Conservation (phyloP, 345 rosid genomes). For the Noccaea caerulescens region DNA sequence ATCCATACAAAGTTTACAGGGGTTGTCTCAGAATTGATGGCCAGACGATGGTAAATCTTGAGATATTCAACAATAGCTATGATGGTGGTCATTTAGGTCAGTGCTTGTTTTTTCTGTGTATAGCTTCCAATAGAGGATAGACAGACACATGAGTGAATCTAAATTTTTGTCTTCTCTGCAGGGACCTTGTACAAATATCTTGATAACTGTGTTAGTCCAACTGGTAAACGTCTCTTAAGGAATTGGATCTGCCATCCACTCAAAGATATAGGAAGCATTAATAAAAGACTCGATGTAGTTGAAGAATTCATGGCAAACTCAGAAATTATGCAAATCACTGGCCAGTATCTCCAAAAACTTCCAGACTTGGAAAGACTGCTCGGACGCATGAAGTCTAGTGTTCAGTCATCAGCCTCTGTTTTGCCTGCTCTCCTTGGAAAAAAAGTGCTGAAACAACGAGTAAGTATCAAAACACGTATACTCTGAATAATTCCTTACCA, state of each 20-base stretch:
- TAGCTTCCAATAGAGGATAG: constrained; percentile 12
- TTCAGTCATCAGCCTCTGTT: constrained; percentile 67
- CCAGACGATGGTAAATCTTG: constrained; percentile 90
- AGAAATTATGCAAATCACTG: constrained; percentile 54
- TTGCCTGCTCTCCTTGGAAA: constrained; percentile 72
- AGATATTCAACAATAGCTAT: constrained; percentile 74
- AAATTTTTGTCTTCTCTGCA: constrained; percentile 40
- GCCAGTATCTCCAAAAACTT: constrained; percentile 69
- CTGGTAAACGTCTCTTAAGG: constrained; percentile 87
- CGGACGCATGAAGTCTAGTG: constrained; percentile 75
- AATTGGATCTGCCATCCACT: constrained; percentile 97
- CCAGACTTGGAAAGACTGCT: constrained; percentile 90
- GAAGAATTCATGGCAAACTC: constrained; percentile 58
- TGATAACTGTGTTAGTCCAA: constrained; percentile 75
- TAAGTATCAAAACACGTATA: constrained; percentile 42
- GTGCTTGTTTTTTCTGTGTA: constrained; percentile 35
- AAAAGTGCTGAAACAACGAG: constrained; percentile 70
- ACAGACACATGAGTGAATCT: background rate
- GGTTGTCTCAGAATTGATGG: constrained; percentile 95
- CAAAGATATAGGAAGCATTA: constrained; percentile 71
- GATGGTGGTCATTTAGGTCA: constrained; percentile 84
- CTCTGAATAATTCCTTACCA: constrained; percentile 13
- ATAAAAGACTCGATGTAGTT: constrained; percentile 74
- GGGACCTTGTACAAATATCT: constrained; percentile 90
- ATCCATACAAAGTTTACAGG: constrained; percentile 77